A percentile compares a stretch with the other conserved stretches of the same genome.
phyloP scores from a whole-genome alignment of 768 basidiomycete species.

The Phylloporus arenicola region DNA sequence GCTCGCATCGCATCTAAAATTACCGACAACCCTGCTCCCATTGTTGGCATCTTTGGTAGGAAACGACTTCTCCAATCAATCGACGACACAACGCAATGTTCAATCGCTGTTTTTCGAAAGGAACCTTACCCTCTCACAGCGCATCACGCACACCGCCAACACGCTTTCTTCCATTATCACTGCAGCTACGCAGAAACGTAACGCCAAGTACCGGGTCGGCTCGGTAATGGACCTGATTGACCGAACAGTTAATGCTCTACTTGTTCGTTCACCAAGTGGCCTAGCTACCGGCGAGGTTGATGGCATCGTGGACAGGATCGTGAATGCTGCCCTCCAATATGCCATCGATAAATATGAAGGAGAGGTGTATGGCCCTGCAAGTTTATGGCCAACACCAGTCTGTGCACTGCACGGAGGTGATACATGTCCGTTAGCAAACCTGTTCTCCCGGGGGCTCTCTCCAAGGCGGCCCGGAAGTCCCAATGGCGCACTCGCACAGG shows the following conservation, averaged over 20 bases:
- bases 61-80: constrained; percentile 66
- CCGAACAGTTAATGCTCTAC: constrained; percentile 54
- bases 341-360: constrained; percentile 59
- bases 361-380: constrained; percentile 31
- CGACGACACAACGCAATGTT: constrained; percentile 43
- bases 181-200: constrained; percentile 43
- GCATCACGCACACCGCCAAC: constrained; percentile 59
- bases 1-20: constrained; percentile 59
- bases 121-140: constrained; percentile 49
- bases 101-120: constrained; percentile 68
- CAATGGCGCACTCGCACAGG: constrained; percentile 8
- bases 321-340: constrained; percentile 72
- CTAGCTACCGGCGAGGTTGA: constrained; percentile 63
- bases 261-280: constrained; percentile 42
- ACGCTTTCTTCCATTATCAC: constrained; percentile 53
- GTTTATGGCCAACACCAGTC: constrained; percentile 50
- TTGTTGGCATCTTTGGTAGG: constrained; percentile 74
- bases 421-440: constrained; percentile 48
- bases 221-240: constrained; percentile 78
- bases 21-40: constrained; percentile 69
- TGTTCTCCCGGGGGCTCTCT: constrained; percentile 42
- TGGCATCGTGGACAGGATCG: constrained; percentile 59
- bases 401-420: constrained; percentile 61
- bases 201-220: constrained; percentile 50
- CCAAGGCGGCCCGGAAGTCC: constrained; percentile 19